Evolutionary conservation across 805 yeast species (phyloP).

Genomic region (Candida insectalens): DNA sequence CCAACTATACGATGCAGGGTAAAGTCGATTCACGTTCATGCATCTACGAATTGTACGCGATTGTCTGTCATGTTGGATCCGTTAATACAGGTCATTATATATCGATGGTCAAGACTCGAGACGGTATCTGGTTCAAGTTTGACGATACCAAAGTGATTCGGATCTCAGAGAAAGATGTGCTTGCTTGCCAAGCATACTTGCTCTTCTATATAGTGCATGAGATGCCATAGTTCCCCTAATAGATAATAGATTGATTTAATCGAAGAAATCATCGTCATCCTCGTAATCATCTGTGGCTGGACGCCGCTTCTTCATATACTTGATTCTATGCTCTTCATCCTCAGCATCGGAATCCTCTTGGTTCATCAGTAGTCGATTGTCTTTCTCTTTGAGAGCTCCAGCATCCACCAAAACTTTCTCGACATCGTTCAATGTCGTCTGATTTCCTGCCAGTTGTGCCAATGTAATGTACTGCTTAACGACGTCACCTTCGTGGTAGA

Average conservation of each 20-base stretch:
- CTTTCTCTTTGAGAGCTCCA: constrained; percentile 57
- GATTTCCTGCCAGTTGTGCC: constrained; percentile 76
- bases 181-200: constrained; percentile 68
- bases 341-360: constrained; percentile 42
- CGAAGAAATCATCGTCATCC: constrained; percentile 39
- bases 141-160: constrained; percentile 80
- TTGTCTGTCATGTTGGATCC: constrained; percentile 84
- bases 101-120: constrained; percentile 61
- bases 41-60: constrained; percentile 74
- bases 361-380: constrained; percentile 55
- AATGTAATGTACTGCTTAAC: constrained; percentile 75
- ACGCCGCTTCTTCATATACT: constrained; percentile 36
- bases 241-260: constrained; percentile 23
- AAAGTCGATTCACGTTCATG: constrained; percentile 10
- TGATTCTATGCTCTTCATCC: constrained; percentile 47
- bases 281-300: constrained; percentile 28
- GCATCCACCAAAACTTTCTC: constrained; percentile 62
- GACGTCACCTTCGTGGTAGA: constrained; percentile 73
- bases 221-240: constrained; percentile 15
- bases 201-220: constrained; percentile 56
- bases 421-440: constrained; percentile 57
- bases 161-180: constrained; percentile 55
- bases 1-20: constrained; percentile 35
- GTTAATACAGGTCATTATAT: constrained; percentile 95
- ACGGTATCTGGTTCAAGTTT: constrained; percentile 80